Percentiles rank a stretch among this genome's conserved stretches.
phyloP scores from a whole-genome alignment of 176 grass and related monocot genomes.

The Aegilops tauschii region DNA sequence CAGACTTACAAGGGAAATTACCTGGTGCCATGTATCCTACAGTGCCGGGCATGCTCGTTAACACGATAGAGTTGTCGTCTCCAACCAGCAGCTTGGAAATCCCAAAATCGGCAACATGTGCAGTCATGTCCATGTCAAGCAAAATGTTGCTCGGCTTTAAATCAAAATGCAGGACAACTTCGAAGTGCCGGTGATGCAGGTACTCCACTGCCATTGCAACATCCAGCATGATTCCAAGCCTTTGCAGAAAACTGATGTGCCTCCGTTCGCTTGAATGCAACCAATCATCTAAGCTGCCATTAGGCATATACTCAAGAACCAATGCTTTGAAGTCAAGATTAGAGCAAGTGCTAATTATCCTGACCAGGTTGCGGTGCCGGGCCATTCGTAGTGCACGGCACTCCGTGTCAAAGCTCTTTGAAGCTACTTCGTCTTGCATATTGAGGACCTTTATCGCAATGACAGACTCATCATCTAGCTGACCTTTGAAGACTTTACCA shows the following conservation, averaged over 20 bases:
- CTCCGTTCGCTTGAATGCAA: not conserved
- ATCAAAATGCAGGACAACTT: constrained; percentile 24
- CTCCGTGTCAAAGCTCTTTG: constrained; percentile 15
- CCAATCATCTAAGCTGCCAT: constrained; percentile 1
- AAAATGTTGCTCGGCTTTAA: constrained; percentile 23
- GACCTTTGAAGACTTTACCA: constrained; percentile 3
- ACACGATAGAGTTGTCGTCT: not conserved
- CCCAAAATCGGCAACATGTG: constrained; percentile 17
- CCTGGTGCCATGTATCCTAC: constrained; percentile 28
- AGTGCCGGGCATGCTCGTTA: constrained; percentile 24
- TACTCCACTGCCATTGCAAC: constrained; percentile 23
- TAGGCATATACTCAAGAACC: constrained; percentile 16
- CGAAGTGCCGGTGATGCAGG: not conserved
- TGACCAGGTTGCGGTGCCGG: constrained; percentile 10
- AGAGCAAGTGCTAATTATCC: constrained; percentile 19
- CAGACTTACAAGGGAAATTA: not conserved
- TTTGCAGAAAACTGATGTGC: not conserved
- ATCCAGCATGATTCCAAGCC: constrained; percentile 19
- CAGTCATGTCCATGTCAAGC: constrained; percentile 18
- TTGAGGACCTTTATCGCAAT: constrained; percentile 24
- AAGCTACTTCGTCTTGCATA: not conserved
- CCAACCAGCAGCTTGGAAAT: constrained; percentile 17
- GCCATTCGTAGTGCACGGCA: not conserved
- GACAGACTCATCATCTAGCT: not conserved
- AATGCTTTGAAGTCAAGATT: constrained; percentile 18